A percentile compares a stretch with the other conserved stretches of the same genome.
Evolutionary conservation across 73 alveolate genomes (phyloP).

Genomic region (Tetrahymena thermophila): DNA sequence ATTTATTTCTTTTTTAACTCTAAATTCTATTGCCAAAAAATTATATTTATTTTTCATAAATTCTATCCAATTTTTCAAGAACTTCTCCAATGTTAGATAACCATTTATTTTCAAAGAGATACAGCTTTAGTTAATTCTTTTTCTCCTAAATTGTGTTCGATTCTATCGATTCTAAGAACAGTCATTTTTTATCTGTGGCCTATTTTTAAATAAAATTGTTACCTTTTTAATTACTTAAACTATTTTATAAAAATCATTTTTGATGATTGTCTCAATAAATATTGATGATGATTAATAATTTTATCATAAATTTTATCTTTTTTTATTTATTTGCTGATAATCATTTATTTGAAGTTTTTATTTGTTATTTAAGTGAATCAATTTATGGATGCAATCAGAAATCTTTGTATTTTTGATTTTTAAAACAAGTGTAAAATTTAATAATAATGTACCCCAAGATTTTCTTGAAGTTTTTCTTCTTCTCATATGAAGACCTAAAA

Average conservation of each 20-base stretch:
- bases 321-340: no score
- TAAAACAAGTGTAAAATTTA: background rate
- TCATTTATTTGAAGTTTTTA: no score
- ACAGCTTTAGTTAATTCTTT: background rate
- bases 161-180: slow-evolving; percentile 47
- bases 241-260: background rate
- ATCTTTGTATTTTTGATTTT: no score
- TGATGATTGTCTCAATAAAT: no score
- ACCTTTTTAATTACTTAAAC: background rate
- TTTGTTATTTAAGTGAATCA: no score
- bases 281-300: no score
- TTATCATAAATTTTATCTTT: no score
- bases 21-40: background rate
- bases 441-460: background rate
- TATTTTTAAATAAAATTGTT: background rate
- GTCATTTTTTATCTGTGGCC: slow-evolving; percentile 46
- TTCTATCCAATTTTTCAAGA: background rate
- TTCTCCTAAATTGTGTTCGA: slow-evolving; percentile 49
- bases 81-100: background rate
- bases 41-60: no score
- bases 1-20: background rate
- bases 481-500: slow-evolving; percentile 47
- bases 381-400: no score
- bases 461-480: slow-evolving; percentile 58
- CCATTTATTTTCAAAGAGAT: background rate